Evolutionary conservation across 2,329 filamentous ascomycete species (phyloP).

Genomic region (Pseudofabraea citricarpa): DNA sequence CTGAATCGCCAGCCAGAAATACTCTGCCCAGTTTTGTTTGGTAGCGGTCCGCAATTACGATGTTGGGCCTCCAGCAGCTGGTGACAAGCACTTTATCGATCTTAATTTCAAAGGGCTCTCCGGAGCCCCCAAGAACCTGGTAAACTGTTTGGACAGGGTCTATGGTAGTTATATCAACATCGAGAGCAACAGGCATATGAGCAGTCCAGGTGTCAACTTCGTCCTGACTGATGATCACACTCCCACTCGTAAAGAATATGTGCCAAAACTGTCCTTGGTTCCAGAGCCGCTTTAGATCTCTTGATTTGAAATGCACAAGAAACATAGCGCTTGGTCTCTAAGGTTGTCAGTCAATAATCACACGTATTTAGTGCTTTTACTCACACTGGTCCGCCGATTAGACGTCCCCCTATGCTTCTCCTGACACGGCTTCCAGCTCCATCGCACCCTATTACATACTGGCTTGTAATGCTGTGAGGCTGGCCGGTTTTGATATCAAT

Average conservation of each 20-base stretch:
- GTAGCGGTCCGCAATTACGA: no score
- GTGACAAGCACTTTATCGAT: not conserved
- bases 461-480: slow-evolving; percentile 14
- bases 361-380: not conserved
- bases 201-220: not conserved
- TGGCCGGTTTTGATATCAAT: slow-evolving; percentile 13
- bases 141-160: no score
- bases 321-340: slow-evolving; percentile 6
- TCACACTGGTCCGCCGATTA: slow-evolving; percentile 23
- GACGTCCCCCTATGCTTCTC: slow-evolving; percentile 10
- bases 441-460: slow-evolving; percentile 44
- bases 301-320: slow-evolving; percentile 15
- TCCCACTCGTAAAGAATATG: slow-evolving; percentile 10
- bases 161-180: not conserved
- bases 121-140: no score
- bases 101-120: not conserved
- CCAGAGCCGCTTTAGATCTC: slow-evolving; percentile 6
- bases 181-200: not conserved
- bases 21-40: slow-evolving; percentile 3
- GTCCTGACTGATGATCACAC: slow-evolving; percentile 1
- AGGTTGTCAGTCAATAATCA: not conserved
- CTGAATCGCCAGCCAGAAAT: slow-evolving; percentile 27
- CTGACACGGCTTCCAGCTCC: slow-evolving; percentile 37
- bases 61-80: not conserved
- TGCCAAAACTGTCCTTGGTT: slow-evolving; percentile 16